Evolutionary conservation across 352 stramenopile species (phyloP).

Genomic region (Phytophthora parvispora): DNA sequence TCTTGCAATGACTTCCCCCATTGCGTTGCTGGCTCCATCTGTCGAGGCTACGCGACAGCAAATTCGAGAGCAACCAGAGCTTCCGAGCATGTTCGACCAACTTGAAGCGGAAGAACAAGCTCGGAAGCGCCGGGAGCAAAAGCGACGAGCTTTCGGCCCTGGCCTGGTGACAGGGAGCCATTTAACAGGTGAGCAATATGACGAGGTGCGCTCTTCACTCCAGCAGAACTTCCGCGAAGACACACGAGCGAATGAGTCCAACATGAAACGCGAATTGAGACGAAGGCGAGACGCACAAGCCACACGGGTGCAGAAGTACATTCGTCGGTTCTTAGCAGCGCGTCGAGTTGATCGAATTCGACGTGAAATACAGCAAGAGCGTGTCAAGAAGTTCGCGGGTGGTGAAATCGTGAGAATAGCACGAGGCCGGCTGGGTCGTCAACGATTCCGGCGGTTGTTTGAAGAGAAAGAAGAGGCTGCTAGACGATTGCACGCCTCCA

Average conservation of each 20-base stretch:
- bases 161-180: conserved; percentile 10
- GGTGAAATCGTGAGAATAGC: conserved; percentile 73
- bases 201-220: conserved; percentile 49
- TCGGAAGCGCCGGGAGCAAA: conserved; percentile 44
- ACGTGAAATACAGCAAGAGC: conserved; percentile 42
- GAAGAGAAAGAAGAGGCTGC: conserved; percentile 21
- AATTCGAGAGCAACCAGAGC: conserved; percentile 49
- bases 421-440: conserved; percentile 67
- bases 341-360: conserved; percentile 43
- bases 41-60: conserved; percentile 42
- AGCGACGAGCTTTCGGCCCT: conserved; percentile 25
- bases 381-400: conserved; percentile 61
- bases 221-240: conserved; percentile 52
- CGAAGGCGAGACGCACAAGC: conserved; percentile 57
- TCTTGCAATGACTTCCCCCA: not conserved
- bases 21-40: conserved; percentile 23
- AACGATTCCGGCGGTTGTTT: conserved; percentile 46
- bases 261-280: conserved; percentile 52
- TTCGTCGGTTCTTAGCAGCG: conserved; percentile 64
- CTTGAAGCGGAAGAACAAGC: conserved; percentile 78
- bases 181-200: conserved; percentile 29
- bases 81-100: conserved; percentile 83
- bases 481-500: conserved; percentile 40
- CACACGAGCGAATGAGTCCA: conserved; percentile 62
- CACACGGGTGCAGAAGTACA: conserved; percentile 62